A percentile compares a stretch with the other conserved stretches of the same genome.
Evolutionary conservation across 768 basidiomycete genomes (phyloP).

Genomic region (Boletus sensibilis): DNA sequence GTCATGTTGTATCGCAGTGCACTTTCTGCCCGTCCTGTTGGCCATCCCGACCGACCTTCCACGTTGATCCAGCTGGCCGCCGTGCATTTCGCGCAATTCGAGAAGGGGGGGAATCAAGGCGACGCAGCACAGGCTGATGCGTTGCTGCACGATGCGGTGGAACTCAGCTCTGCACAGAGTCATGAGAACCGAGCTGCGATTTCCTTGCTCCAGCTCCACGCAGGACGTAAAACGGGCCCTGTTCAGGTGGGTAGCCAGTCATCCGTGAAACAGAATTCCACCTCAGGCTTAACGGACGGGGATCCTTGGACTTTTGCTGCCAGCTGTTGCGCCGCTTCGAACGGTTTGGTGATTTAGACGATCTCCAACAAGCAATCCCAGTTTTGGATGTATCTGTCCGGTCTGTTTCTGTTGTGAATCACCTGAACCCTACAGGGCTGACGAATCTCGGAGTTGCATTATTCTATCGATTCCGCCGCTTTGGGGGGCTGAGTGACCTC

Average conservation of each 20-base stretch:
- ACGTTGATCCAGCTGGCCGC: not conserved
- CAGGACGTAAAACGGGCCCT: not conserved
- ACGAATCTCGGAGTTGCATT: not conserved
- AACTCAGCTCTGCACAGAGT: not conserved
- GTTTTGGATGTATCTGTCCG: not conserved
- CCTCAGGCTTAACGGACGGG: too few relatives aligned
- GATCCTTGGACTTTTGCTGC: not conserved
- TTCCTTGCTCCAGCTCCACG: too few relatives aligned
- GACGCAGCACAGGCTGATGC: not conserved
- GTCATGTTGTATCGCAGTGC: not conserved
- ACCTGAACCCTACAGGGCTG: not conserved
- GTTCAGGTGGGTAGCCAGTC: too few relatives aligned
- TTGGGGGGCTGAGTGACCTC: not conserved
- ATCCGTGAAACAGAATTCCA: not conserved
- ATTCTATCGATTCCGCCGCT: not conserved
- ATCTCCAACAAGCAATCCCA: not conserved
- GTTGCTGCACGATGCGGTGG: not conserved
- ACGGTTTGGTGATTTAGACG: not conserved
- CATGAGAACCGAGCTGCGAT: too few relatives aligned
- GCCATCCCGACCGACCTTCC: slow-evolving; percentile 3
- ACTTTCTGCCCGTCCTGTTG: not conserved
- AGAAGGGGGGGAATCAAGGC: not conserved
- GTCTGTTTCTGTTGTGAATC: too few relatives aligned
- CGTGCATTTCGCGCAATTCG: not conserved
- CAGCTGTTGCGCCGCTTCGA: not conserved